These are phyloP conservation scores for Termitomyces sp. DNA, from an alignment of 768 basidiomycete species.

Conservation along the genomic window DNA sequence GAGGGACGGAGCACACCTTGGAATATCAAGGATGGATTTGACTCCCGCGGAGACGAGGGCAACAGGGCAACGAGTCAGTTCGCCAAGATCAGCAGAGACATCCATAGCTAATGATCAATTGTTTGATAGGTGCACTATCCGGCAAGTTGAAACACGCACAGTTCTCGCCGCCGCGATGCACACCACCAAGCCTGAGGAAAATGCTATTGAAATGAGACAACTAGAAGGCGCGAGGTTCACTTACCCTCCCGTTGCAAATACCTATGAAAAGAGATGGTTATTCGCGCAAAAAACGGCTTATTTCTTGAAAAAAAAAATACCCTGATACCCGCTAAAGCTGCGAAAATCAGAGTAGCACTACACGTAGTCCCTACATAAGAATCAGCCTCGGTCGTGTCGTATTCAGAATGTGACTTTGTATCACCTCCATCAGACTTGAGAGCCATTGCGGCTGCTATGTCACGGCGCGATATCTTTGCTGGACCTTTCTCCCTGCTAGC, in stretches of 20 bases:
- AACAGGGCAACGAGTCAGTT: constrained; percentile 85
- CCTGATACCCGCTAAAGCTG: constrained; percentile 84
- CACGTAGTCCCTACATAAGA: constrained; percentile 57
- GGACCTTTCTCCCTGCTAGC: constrained; percentile 45
- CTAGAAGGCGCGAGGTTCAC: constrained; percentile 12
- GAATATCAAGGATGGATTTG: constrained; percentile 94
- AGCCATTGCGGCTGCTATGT: constrained; percentile 73
- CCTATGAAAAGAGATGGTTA: constrained; percentile 44
- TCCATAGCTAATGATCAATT: constrained; percentile 66
- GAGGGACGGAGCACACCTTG: constrained; percentile 39
- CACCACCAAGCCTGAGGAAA: constrained; percentile 64
- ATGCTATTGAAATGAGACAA: background rate
- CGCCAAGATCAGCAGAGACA: constrained; percentile 89
- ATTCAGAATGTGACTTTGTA: background rate
- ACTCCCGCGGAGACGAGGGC: constrained; percentile 91
- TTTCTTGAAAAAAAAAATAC: constrained; percentile 24
- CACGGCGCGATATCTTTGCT: constrained; percentile 73
- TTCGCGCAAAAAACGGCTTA: no score
- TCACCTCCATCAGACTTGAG: constrained; percentile 69
- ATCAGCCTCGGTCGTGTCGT: background rate
- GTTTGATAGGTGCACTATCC: no score
- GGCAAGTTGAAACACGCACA: constrained; percentile 23
- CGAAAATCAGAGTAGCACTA: constrained; percentile 68
- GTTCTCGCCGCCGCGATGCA: constrained; percentile 52
- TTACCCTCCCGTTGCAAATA: constrained; percentile 92